phyloP scores from a whole-genome alignment of 1,139 yeast species.

The Taphrina betulina region DNA sequence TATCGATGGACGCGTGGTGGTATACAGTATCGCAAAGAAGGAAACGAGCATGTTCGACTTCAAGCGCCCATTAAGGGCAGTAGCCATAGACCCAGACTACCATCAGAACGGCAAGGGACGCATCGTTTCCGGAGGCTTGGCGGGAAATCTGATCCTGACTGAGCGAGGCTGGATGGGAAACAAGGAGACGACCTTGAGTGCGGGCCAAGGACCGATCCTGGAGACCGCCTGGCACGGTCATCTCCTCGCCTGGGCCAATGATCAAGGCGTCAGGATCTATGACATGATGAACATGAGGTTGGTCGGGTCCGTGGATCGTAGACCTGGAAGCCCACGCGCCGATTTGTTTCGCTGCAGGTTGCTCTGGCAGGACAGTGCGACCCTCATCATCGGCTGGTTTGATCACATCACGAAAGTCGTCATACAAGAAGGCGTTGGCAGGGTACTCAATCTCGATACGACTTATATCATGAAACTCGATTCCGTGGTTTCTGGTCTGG shows the following conservation, averaged over 20 bases:
- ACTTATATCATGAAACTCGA: slow-evolving; percentile 50
- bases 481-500: slow-evolving; percentile 71
- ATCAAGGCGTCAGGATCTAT: slow-evolving; percentile 47
- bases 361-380: slow-evolving; percentile 63
- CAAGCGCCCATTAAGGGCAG: slow-evolving; percentile 84
- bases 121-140: slow-evolving; percentile 77
- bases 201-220: slow-evolving; percentile 70
- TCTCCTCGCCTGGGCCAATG: slow-evolving; percentile 80
- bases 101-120: slow-evolving; percentile 57
- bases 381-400: slow-evolving; percentile 82
- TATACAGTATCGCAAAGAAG: slow-evolving; percentile 11
- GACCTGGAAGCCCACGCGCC: slow-evolving; percentile 64
- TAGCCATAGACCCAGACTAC: slow-evolving; percentile 74
- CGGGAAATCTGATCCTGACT: slow-evolving; percentile 75
- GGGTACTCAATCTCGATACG: slow-evolving; percentile 18
- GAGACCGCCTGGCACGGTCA: slow-evolving; percentile 63
- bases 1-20: slow-evolving; percentile 34
- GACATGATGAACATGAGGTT: slow-evolving; percentile 37
- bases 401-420: slow-evolving; percentile 71
- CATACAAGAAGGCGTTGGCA: slow-evolving; percentile 42
- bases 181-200: slow-evolving; percentile 65
- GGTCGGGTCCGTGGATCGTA: slow-evolving; percentile 51
- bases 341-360: slow-evolving; percentile 84
- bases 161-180: slow-evolving; percentile 85
- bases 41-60: slow-evolving; percentile 55